Conservation (phyloP, 2,329 filamentous ascomycete genomes). For the Byssochlamys sp. region DNA sequence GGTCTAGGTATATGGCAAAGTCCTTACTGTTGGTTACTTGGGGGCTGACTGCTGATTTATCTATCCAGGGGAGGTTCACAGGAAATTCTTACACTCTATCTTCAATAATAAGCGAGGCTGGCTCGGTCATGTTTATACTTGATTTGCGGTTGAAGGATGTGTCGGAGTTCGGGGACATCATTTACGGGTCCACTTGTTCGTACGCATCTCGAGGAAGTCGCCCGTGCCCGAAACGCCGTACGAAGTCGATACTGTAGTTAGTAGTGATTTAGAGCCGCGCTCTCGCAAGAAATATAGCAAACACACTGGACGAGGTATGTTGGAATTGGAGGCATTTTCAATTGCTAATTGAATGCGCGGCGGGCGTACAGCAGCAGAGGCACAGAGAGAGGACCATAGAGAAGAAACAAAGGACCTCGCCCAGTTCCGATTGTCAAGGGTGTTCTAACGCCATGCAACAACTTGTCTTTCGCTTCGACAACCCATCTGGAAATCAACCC, state of each 20-base stretch:
- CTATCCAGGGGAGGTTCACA: no score
- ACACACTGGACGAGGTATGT: neutral
- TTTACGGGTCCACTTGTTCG: no score
- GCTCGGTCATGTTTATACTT: no score
- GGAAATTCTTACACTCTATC: no score
- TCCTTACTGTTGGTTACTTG: no score
- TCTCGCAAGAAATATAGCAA: no score
- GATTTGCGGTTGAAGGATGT: no score
- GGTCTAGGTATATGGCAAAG: no score
- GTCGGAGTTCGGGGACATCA: no score
- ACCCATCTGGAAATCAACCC: neutral
- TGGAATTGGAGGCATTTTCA: neutral
- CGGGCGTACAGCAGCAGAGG: neutral
- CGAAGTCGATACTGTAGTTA: neutral
- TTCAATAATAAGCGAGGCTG: no score
- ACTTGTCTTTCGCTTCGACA: neutral
- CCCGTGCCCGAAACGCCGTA: neutral
- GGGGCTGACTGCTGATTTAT: no score
- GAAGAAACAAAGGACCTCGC: neutral
- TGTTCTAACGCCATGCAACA: neutral
- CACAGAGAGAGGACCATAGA: neutral
- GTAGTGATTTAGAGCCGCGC: neutral
- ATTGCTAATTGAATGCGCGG: neutral
- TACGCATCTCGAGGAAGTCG: no score
- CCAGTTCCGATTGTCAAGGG: neutral